Evolutionary conservation across 1,284 basidiomycete genomes (phyloP).

Genomic region (Rhodotorula sp.): DNA sequence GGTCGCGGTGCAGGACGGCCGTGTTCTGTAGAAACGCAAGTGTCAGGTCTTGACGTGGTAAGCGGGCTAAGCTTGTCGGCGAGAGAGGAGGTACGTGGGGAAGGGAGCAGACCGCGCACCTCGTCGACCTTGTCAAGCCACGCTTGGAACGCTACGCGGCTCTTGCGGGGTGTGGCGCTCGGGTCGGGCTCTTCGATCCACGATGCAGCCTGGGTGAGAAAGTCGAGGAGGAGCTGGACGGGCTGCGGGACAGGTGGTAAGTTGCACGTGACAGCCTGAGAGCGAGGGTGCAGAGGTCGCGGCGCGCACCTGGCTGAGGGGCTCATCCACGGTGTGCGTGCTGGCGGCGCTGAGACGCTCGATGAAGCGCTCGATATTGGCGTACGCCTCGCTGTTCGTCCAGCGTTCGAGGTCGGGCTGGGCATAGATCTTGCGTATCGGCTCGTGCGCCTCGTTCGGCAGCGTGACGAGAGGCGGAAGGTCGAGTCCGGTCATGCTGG

Average conservation of each 20-base stretch:
- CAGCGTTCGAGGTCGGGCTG: conserved; percentile 49
- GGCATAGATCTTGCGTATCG: conserved; percentile 43
- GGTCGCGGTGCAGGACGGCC: conserved; percentile 35
- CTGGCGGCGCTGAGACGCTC: conserved; percentile 47
- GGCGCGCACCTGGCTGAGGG: conserved; percentile 18
- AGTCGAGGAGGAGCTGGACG: conserved; percentile 11
- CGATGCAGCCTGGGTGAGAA: neutral
- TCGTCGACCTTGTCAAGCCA: conserved; percentile 3
- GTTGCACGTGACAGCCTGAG: neutral
- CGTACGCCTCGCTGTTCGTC: conserved; percentile 45
- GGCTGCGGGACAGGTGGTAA: neutral
- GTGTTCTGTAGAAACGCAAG: conserved; percentile 1
- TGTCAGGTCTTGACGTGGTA: neutral
- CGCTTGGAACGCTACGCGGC: conserved; percentile 47
- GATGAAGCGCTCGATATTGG: conserved; percentile 46
- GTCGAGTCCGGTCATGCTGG: neutral
- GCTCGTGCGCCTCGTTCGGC: neutral
- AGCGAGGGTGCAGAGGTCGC: neutral
- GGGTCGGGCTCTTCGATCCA: conserved; percentile 86
- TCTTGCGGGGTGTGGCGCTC: conserved; percentile 83
- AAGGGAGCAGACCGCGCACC: neutral
- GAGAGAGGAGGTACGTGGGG: no score
- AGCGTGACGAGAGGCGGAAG: neutral
- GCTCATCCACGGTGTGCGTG: conserved; percentile 36
- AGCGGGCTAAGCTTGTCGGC: no score